Base-by-base conservation (phyloP, 306 rosid genomes). In the Aeschynomene evenia region DNA sequence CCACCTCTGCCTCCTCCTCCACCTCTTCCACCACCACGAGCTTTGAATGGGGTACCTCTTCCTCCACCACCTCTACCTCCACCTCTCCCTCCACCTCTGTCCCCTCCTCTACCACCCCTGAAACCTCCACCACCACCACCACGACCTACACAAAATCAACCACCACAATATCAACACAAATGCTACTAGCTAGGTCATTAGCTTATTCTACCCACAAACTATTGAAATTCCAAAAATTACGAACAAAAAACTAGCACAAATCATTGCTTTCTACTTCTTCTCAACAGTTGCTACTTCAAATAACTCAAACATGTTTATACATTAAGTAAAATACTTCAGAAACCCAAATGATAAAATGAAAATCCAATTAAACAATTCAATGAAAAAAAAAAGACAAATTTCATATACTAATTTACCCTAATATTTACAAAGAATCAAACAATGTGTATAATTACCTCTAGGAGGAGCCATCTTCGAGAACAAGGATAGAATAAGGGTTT, bases 71-170 rank as follows among this genome's bases (percentile, higher is more conserved):
- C 85, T 2, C 81, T 78, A 16, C 51, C 68, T 11, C 51, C 68
- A n/a, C 83, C 83, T 63, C 86, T 69, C 0, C 82, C 85, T 24
- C 69, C 46, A 5, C 73, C 80, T 18, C 71, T 40, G 19, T 43
- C 71, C 3, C 75, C 79, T 22, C 75, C 79, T 22, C 63, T 28
- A 0, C 40, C 71, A 29, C 81, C 79, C 24, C 79, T 16, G 26
- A 72, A 61, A 6, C 79, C 75, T 3, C 80, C 81, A 34, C 76
- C 75, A 20, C 48, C 15, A 19, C 54, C 69, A 50, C 80, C 81
- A 62, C 81, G 81, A 57, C 86, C 84, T 77, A 48, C 52, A 43
- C 48, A 63, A 15, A 31, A 19, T 43, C 7, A 50, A 61, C 49
- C 11, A 33, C 4, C 58, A 12, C 62, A 26, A 28, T 4, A 53